Base-by-base conservation (phyloP, 805 yeast species). In the Kluyveromyces nonfermentans region DNA sequence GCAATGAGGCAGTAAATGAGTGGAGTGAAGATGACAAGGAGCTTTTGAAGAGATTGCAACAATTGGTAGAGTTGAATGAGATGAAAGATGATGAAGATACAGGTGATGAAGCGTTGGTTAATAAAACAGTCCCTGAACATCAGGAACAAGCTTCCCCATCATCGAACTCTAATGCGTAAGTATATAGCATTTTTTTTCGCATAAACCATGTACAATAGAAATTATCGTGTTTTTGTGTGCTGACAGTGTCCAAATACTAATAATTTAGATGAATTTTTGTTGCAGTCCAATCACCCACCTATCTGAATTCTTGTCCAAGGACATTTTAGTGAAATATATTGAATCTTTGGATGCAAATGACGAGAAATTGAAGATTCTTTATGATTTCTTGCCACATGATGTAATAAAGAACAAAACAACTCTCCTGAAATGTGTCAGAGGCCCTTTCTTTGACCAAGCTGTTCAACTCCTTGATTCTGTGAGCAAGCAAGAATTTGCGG, bases 21-120 rank as follows among this genome's bases (percentile, higher is more conserved):
- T 73, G 80, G 61, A 76, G 79, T 30, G 75, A 65, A 16, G 72
- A 73, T 49, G 95, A 86, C 60, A 59, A 67, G 49, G 66, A 68
- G 42, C 67, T 81, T 36, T 60, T 71, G 36, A 70, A 63, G n/a
- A 68, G 70, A 52, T 71, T 83, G 46, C 66, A 69, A 45, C 73
- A 72, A 28, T 61, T 78, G 48, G 68, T 78, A 37, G 70, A 64
- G 45, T 73, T 43, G 12, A 47, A 41, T 4, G 51, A 48, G n/a
- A 50, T 50, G 31, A 50, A 54, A 14, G 54, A 48, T n/a, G 52
- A 41, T 7, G 52, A 48, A 31, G 54, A 50, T 33, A 51, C 41
- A 12, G 53, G 46, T 6, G 50, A 50, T 10, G 50, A 42, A 17
- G 49, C 47, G 37, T 47, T 47, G 51, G 50, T 48, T 20, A 54